phyloP scores from a whole-genome alignment of 2,329 filamentous ascomycete species.

The Calonectria multiphialidica region DNA sequence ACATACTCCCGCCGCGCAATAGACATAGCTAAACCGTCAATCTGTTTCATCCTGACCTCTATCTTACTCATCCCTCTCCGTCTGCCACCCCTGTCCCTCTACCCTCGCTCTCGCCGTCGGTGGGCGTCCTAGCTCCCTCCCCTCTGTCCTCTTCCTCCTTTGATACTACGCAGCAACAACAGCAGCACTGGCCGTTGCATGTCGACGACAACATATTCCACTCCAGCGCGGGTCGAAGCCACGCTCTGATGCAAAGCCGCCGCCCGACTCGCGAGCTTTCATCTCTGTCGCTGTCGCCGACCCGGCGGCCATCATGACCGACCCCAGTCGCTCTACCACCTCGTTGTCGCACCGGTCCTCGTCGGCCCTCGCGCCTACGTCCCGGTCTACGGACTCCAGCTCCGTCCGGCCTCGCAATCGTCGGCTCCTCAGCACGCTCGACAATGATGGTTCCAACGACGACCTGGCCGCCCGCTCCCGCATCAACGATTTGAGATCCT shows the following conservation, averaged over 20 bases:
- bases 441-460: slow-evolving; percentile 40
- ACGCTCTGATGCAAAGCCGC: slow-evolving; percentile 50
- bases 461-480: slow-evolving; percentile 36
- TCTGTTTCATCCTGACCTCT: slow-evolving; percentile 1
- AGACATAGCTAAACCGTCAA: neutral
- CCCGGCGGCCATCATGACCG: slow-evolving; percentile 52
- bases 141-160: slow-evolving; percentile 33
- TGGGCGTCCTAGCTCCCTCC: slow-evolving; percentile 26
- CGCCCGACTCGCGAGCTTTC: slow-evolving; percentile 43
- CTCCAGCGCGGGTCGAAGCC: slow-evolving; percentile 29
- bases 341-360: slow-evolving; percentile 57
- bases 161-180: slow-evolving; percentile 22
- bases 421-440: slow-evolving; percentile 52
- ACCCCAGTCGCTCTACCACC: slow-evolving; percentile 45
- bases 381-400: slow-evolving; percentile 54
- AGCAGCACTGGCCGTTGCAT: slow-evolving; percentile 29
- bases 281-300: slow-evolving; percentile 48
- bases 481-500: slow-evolving; percentile 29
- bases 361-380: slow-evolving; percentile 58
- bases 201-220: slow-evolving; percentile 30
- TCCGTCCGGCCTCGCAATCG: slow-evolving; percentile 64
- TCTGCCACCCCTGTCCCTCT: slow-evolving; percentile 16
- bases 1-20: neutral
- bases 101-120: slow-evolving; percentile 26
- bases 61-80: slow-evolving; percentile 31